These are phyloP conservation scores for Talaromyces wortmannii DNA, from an alignment of 495 filamentous ascomycete genomes.

Conservation along the genomic window DNA sequence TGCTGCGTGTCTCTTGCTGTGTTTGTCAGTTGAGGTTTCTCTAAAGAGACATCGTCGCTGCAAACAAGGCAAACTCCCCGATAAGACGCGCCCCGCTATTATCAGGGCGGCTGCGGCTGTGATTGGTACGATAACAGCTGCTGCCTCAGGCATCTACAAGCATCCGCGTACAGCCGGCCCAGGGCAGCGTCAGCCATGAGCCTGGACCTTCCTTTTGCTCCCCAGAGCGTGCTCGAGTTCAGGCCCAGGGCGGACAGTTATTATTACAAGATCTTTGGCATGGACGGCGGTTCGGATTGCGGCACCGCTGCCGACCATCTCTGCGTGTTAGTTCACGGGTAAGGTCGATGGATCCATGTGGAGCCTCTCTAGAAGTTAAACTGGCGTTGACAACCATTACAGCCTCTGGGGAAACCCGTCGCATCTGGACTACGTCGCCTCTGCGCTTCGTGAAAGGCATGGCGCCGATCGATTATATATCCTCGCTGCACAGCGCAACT, in stretches of 20 bases:
- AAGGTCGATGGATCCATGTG: constrained; percentile 13
- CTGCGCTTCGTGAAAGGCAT: constrained; percentile 57
- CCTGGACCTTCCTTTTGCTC: neutral
- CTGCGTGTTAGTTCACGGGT: constrained; percentile 95
- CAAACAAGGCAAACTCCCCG: constrained; percentile 10
- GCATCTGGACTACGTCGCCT: constrained; percentile 68
- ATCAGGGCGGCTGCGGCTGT: constrained; percentile 5
- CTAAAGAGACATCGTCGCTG: neutral
- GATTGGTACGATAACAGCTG: constrained; percentile 2
- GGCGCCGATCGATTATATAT: constrained; percentile 62
- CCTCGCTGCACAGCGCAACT: constrained; percentile 70
- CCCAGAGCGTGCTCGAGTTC: neutral
- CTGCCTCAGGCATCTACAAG: neutral
- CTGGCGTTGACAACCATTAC: neutral
- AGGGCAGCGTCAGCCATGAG: neutral
- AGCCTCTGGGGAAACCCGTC: constrained; percentile 90
- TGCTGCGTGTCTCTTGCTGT: too few relatives aligned
- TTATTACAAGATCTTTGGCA: neutral
- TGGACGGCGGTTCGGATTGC: neutral
- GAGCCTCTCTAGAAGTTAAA: neutral
- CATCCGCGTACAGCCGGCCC: neutral
- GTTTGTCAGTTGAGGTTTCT: too few relatives aligned
- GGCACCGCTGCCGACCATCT: constrained; percentile 56
- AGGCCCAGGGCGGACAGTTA: neutral
- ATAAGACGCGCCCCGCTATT: neutral